Evolutionary conservation across 2,329 filamentous ascomycete species (phyloP).

Genomic region (Ophioceras dolichostomum): DNA sequence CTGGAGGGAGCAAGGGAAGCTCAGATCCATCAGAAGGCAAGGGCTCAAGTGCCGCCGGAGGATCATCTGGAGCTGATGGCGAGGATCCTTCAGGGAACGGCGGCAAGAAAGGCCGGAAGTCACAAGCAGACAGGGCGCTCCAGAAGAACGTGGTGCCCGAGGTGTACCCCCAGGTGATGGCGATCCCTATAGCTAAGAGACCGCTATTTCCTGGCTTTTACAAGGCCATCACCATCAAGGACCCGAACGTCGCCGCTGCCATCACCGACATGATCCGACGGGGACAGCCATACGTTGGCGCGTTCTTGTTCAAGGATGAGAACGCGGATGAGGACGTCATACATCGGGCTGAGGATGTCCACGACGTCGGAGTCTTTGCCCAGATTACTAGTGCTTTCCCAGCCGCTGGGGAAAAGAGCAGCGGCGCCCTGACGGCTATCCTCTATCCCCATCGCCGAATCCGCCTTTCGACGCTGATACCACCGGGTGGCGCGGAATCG

Average conservation of each 20-base stretch:
- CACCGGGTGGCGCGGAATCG: slow-evolving; percentile 43
- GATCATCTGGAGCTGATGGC: slow-evolving; percentile 31
- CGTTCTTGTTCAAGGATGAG: slow-evolving; percentile 95
- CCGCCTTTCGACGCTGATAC: slow-evolving; percentile 71
- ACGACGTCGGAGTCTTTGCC: slow-evolving; percentile 93
- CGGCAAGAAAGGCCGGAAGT: slow-evolving; percentile 61
- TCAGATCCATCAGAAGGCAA: slow-evolving; percentile 39
- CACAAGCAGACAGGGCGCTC: slow-evolving; percentile 55
- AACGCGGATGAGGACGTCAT: slow-evolving; percentile 90
- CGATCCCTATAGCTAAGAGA: slow-evolving; percentile 86
- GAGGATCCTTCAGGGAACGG: slow-evolving; percentile 51
- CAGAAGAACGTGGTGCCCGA: slow-evolving; percentile 87
- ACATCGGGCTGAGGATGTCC: slow-evolving; percentile 78
- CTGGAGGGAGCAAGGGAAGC: slow-evolving; percentile 21
- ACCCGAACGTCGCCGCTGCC: slow-evolving; percentile 80
- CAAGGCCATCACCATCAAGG: slow-evolving; percentile 93
- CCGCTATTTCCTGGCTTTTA: slow-evolving; percentile 97
- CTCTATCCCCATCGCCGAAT: slow-evolving; percentile 94
- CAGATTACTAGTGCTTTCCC: slow-evolving; percentile 96
- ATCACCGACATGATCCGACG: slow-evolving; percentile 96
- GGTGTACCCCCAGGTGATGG: slow-evolving; percentile 94
- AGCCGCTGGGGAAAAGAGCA: slow-evolving; percentile 71
- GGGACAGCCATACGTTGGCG: slow-evolving; percentile 93
- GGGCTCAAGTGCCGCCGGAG: slow-evolving; percentile 45
- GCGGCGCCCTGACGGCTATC: slow-evolving; percentile 80